Conservation (phyloP, 2,329 filamentous ascomycete genomes). For the Magnaporthiopsis incrustans region DNA sequence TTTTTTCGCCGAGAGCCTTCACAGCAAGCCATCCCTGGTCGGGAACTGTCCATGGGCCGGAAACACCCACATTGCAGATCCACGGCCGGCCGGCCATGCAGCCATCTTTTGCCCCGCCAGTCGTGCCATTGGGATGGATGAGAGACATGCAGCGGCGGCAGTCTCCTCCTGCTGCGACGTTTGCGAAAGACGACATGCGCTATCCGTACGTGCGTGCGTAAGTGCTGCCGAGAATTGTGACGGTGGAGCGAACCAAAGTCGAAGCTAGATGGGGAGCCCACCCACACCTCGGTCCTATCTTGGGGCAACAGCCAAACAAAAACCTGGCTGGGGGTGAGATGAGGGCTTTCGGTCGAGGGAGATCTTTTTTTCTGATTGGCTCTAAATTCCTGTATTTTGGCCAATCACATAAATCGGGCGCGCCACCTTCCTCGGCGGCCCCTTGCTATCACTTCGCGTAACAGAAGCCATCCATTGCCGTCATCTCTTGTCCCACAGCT, state of each 20-base stretch:
- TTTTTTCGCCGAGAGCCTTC: too few relatives aligned
- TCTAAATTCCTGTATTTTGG: slow-evolving; percentile 1
- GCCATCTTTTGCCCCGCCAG: not conserved
- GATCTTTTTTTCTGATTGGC: slow-evolving; percentile 1
- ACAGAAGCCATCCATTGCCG: not conserved
- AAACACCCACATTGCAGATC: not conserved
- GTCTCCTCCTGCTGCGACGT: not conserved
- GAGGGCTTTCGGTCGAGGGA: not conserved
- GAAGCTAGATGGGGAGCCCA: not conserved
- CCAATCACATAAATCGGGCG: slow-evolving; percentile 6
- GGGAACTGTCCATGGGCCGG: not conserved
- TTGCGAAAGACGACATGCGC: not conserved
- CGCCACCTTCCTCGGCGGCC: not conserved
- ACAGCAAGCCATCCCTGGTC: not conserved
- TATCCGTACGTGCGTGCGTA: not conserved
- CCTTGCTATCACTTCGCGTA: not conserved
- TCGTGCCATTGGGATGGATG: not conserved
- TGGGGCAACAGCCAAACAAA: not conserved
- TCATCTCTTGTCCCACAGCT: not conserved
- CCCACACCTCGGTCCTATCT: not conserved
- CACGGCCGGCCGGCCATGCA: not conserved
- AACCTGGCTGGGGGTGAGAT: not conserved
- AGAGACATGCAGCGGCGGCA: not conserved
- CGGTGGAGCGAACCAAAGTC: not conserved
- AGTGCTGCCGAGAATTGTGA: not conserved